A percentile compares a stretch with the other conserved stretches of the same genome.
These are phyloP conservation scores for Vicia faba DNA, from an alignment of 306 rosid species.

Conservation along the genomic window DNA sequence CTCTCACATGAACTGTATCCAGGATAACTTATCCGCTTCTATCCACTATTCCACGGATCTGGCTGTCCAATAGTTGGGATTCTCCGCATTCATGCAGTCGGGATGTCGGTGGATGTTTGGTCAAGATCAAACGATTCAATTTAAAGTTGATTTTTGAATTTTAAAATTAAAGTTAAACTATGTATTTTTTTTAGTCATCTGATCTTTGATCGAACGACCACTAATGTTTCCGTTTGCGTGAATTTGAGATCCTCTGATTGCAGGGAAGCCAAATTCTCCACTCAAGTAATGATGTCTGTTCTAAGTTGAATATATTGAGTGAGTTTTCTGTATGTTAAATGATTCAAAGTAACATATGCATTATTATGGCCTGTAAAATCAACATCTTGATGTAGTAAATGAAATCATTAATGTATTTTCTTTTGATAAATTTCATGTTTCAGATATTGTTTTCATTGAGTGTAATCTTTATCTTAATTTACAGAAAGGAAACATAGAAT, in stretches of 20 bases:
- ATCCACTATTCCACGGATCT: constrained; percentile 27
- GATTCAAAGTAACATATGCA: constrained; percentile 40
- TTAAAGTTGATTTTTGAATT: neutral
- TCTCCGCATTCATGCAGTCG: neutral
- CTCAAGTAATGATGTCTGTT: constrained; percentile 44
- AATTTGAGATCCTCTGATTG: neutral
- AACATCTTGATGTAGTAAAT: constrained; percentile 43
- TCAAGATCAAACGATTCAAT: neutral
- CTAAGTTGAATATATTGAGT: constrained; percentile 46
- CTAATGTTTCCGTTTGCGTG: neutral
- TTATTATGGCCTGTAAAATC: constrained; percentile 51
- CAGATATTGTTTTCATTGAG: neutral
- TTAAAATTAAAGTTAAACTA: neutral
- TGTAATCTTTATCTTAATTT: constrained; percentile 5
- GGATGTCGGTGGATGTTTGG: neutral
- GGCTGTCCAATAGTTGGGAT: neutral
- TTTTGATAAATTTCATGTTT: constrained; percentile 3
- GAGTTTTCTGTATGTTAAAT: constrained; percentile 48
- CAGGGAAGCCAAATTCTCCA: constrained; percentile 43
- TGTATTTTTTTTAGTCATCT: neutral
- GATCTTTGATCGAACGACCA: neutral
- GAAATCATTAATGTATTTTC: constrained; percentile 32
- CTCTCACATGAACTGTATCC: constrained; percentile 43
- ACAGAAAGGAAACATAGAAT: too few species aligned
- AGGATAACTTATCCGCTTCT: constrained; percentile 52